phyloP scores from a whole-genome alignment of 176 grass and related monocot species.

The Avena sativa region DNA sequence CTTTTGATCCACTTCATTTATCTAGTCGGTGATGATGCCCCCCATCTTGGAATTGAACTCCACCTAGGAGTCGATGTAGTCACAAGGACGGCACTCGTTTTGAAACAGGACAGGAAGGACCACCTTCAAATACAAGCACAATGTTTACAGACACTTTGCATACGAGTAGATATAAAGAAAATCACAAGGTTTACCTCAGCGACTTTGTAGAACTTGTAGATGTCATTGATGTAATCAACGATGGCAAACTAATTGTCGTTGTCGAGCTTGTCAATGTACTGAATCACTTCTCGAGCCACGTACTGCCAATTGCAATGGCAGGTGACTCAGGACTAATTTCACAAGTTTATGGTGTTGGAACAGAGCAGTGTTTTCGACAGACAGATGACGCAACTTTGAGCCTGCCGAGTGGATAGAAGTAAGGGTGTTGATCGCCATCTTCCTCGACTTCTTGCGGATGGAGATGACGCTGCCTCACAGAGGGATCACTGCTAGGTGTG shows the following conservation, averaged over 20 bases:
- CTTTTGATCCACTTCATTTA: conserved; percentile 94
- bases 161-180: background rate
- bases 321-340: background rate
- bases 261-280: conserved; percentile 81
- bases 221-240: conserved; percentile 82
- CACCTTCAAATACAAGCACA: conserved; percentile 20
- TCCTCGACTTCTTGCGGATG: conserved; percentile 53
- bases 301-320: conserved; percentile 46
- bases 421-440: conserved; percentile 74
- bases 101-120: conserved; percentile 44
- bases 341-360: background rate
- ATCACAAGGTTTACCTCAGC: conserved; percentile 51
- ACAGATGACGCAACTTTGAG: conserved; percentile 64
- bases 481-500: too few species aligned
- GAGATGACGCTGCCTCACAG: conserved; percentile 29
- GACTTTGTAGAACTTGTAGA: conserved; percentile 46
- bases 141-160: background rate
- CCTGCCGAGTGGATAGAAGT: conserved; percentile 82
- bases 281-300: conserved; percentile 51
- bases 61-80: conserved; percentile 83
- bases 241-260: conserved; percentile 67
- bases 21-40: conserved; percentile 79
- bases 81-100: conserved; percentile 51
- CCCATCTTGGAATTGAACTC: conserved; percentile 84
- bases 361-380: background rate